These are phyloP conservation scores for Magnusiomyces clavatus DNA, from an alignment of 1,139 yeast species.

Conservation along the genomic window DNA sequence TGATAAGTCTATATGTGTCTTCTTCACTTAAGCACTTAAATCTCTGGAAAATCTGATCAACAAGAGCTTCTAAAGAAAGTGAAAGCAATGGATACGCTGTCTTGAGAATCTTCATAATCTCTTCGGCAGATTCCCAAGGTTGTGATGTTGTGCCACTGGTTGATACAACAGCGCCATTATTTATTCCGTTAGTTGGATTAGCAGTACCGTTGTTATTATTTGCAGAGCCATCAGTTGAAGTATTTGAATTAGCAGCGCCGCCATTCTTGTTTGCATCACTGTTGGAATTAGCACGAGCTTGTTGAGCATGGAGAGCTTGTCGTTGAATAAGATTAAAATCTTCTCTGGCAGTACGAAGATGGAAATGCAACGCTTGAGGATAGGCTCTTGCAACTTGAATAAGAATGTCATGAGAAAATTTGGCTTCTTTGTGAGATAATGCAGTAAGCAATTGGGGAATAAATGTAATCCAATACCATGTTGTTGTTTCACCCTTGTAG, in stretches of 20 bases:
- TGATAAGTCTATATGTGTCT: slow-evolving; percentile 88
- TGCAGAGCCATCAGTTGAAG: slow-evolving; percentile 13
- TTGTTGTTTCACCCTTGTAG: slow-evolving; percentile 93
- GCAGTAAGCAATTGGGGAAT: slow-evolving; percentile 91
- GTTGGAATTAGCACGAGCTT: slow-evolving; percentile 11
- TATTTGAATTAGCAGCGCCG: slow-evolving; percentile 14
- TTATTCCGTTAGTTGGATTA: slow-evolving; percentile 10
- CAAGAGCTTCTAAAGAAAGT: slow-evolving; percentile 84
- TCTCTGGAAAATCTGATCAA: slow-evolving; percentile 89
- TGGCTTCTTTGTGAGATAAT: slow-evolving; percentile 84
- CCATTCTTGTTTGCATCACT: slow-evolving; percentile 1
- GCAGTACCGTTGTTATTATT: slow-evolving; percentile 12
- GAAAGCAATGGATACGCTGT: slow-evolving; percentile 95
- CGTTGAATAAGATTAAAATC: slow-evolving; percentile 85
- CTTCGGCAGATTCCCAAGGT: slow-evolving; percentile 95
- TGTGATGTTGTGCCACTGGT: slow-evolving; percentile 36
- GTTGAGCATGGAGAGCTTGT: slow-evolving; percentile 50
- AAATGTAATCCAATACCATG: slow-evolving; percentile 98
- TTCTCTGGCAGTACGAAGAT: slow-evolving; percentile 87
- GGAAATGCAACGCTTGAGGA: slow-evolving; percentile 97
- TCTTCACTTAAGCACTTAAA: slow-evolving; percentile 95
- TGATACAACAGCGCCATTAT: slow-evolving; percentile 10
- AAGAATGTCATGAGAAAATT: slow-evolving; percentile 76
- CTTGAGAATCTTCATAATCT: slow-evolving; percentile 86
- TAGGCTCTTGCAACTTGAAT: slow-evolving; percentile 90